These are phyloP conservation scores for Scenedesmus sp. DNA, from an alignment of 163 green algal genomes.

Conservation along the genomic window DNA sequence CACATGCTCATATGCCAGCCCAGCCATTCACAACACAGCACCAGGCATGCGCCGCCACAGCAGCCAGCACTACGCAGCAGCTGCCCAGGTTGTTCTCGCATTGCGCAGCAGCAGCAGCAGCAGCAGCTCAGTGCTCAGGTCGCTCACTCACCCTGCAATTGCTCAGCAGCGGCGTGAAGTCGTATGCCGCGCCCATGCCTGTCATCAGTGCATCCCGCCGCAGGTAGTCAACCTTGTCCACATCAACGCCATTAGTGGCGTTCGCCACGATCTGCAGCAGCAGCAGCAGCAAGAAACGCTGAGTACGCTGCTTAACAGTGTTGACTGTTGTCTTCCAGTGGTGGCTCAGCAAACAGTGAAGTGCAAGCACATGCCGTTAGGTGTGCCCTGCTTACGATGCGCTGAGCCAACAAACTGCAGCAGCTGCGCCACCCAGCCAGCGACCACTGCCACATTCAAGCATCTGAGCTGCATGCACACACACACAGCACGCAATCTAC, in stretches of 20 bases:
- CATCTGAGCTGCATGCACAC: too few relatives aligned
- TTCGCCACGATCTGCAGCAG: constrained; percentile 48
- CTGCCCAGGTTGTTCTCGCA: too few relatives aligned
- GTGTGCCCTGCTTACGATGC: too few relatives aligned
- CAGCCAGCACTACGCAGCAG: too few relatives aligned
- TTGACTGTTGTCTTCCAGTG: too few relatives aligned
- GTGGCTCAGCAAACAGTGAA: neutral
- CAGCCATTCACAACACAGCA: too few relatives aligned
- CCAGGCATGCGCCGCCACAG: too few relatives aligned
- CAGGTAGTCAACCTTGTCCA: constrained; percentile 89
- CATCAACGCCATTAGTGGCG: constrained; percentile 67
- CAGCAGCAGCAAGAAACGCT: too few relatives aligned
- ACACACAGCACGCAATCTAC: too few relatives aligned
- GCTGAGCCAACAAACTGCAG: neutral
- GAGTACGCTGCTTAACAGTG: neutral
- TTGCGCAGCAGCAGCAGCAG: neutral
- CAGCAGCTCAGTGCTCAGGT: neutral
- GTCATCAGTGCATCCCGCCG: constrained; percentile 69
- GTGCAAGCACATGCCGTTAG: neutral
- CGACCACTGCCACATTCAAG: too few relatives aligned
- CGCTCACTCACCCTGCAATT: constrained; percentile 25
- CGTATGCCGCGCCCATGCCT: constrained; percentile 43
- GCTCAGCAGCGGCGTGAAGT: neutral
- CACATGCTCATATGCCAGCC: too few relatives aligned
- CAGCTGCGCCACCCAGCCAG: neutral